Base-by-base conservation (phyloP, 305 asterid genomes). In the Petunia hybrid region DNA sequence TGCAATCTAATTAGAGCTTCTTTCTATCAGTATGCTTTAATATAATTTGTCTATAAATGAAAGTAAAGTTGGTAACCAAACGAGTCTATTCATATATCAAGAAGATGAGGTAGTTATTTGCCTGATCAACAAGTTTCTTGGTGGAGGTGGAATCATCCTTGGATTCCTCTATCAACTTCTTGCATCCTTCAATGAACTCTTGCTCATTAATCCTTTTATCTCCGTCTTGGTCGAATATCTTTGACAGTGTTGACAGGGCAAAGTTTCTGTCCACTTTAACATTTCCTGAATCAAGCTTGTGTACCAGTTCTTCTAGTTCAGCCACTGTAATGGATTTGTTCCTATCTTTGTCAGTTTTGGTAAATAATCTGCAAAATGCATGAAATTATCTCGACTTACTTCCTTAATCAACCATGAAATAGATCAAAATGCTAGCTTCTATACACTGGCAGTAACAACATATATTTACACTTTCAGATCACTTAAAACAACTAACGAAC, bases 121-220 rank as follows among this genome's bases (percentile, higher is more conserved):
- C 96, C 94, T 91, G 90, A 12, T 82, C 86, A 79, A 80, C 66
- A 82, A 87, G 53, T 8, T 84, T 76, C 59, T 1, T 79, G 0
- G 89, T 79, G 0, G 89, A 77, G 63, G 67, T 38, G 70, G 83
- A 53, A 56, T 89, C 86, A 10, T 75, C 80, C 31, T 5, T 61
- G 61, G 80, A 81, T 83, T 90, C 91, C 3, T 76, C 69, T 14
- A 91, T 83, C 87, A 88, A 90, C 77, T 83, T 81, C 41, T 77
- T 79, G 81, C 85, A 87, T 59, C 94, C 95, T 4, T 82, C 6
- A 9, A 87, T 57, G 80, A 91, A 90, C 76, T 91, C 95, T 4
- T 83, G 59, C 84, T 87, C 87, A 0, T 76, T 84, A 81, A 89
- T 90, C 7, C 4, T 71, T 66, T 75, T 76, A 81, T 80, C 88